These are phyloP conservation scores for Boletus coffeatus DNA, from an alignment of 1,284 basidiomycete species.

Conservation along the genomic window DNA sequence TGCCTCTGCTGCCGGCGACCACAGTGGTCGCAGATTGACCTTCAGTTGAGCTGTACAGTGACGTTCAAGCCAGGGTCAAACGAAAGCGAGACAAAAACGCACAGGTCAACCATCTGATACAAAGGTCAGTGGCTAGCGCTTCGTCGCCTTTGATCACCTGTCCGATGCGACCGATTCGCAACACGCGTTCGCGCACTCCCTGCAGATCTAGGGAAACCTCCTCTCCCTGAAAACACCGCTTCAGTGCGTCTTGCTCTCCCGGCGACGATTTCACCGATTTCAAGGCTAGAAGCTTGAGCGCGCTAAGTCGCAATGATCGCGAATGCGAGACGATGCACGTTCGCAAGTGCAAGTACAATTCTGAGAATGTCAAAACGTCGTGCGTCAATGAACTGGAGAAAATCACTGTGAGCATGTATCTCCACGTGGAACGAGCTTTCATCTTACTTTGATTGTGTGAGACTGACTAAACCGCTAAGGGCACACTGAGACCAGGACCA, in stretches of 20 bases:
- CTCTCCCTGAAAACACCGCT: conserved; percentile 68
- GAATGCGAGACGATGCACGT: conserved; percentile 55
- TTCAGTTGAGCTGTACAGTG: conserved; percentile 75
- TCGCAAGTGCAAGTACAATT: conserved; percentile 44
- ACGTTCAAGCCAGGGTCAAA: background rate
- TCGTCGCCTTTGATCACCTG: conserved; percentile 51
- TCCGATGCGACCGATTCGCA: conserved; percentile 61
- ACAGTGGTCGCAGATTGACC: conserved; percentile 85
- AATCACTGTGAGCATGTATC: background rate
- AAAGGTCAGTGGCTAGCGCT: conserved; percentile 48
- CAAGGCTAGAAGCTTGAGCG: conserved; percentile 50
- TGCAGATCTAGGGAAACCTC: conserved; percentile 69
- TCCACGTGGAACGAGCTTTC: background rate
- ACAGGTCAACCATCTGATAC: conserved; percentile 63
- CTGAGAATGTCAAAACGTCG: conserved; percentile 34
- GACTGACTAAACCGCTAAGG: conserved; percentile 45
- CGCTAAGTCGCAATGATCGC: conserved; percentile 46
- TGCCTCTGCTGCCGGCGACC: conserved; percentile 75
- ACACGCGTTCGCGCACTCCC: conserved; percentile 76
- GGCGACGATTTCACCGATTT: conserved; percentile 36
- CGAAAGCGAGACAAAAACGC: conserved; percentile 17
- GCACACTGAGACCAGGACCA: conserved; percentile 61
- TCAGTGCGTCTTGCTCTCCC: conserved; percentile 52
- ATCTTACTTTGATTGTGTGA: conserved; percentile 47
- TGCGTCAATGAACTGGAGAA: conserved; percentile 16